Evolutionary conservation across 2,329 filamentous ascomycete species (phyloP).

Genomic region (Penicillium sp.): DNA sequence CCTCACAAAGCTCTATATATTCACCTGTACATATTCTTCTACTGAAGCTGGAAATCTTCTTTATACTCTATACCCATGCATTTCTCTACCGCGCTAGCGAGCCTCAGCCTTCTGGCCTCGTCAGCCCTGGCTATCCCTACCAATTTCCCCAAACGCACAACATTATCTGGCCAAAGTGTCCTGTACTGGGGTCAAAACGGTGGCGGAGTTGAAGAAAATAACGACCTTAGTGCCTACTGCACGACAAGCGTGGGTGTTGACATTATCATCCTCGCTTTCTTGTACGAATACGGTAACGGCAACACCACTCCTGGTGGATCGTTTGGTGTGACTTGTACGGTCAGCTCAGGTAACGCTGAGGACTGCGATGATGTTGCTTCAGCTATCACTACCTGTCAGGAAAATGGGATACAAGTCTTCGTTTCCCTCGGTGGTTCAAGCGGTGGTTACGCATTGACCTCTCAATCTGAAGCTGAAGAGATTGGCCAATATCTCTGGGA

Average conservation of each 20-base stretch:
- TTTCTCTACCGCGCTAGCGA: constrained; percentile 1
- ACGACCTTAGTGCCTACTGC: constrained; percentile 30
- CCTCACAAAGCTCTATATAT: neutral
- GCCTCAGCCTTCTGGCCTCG: constrained; percentile 5
- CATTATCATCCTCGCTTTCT: constrained; percentile 43
- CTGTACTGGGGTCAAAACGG: constrained; percentile 15
- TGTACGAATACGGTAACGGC: constrained; percentile 36
- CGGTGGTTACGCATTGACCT: constrained; percentile 32
- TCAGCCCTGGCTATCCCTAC: constrained; percentile 7
- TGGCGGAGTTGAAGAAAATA: constrained; percentile 11
- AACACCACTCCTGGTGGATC: constrained; percentile 5
- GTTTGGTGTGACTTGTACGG: constrained; percentile 3
- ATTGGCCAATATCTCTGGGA: constrained; percentile 43
- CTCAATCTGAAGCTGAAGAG: constrained; percentile 35
- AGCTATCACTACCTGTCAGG: constrained; percentile 43
- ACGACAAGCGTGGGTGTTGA: constrained; percentile 37
- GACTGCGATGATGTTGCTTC: constrained; percentile 37
- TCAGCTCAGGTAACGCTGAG: neutral
- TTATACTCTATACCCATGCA: constrained; percentile 2
- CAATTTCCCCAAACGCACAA: constrained; percentile 3
- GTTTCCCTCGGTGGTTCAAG: constrained; percentile 45
- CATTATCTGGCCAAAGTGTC: constrained; percentile 2
- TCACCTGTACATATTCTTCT: constrained; percentile 4
- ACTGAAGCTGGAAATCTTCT: neutral
- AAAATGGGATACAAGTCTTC: constrained; percentile 43